Base-by-base conservation (phyloP, 2,329 filamentous ascomycete species). In the Claviceps pusilla region DNA sequence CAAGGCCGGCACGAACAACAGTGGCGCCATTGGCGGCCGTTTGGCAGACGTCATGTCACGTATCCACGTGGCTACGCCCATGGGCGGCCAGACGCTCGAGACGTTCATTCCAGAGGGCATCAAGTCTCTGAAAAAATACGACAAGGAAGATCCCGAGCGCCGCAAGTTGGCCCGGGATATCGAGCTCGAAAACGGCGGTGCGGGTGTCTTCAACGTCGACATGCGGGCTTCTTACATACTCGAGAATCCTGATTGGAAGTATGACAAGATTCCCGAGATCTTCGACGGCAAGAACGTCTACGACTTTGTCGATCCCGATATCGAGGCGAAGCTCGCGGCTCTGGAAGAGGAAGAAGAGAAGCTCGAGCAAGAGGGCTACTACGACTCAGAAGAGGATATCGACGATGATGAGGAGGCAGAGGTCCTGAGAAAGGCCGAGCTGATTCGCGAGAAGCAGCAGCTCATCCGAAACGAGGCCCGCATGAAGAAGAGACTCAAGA, bases 401-500 rank as follows among this genome's bases (percentile, higher is more conserved):
- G 89, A 93, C 63, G 90, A 95, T 66, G 88, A 84, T 24, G 89
- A 95, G 58, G 88, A 94, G 63, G 87, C 86, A 47, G 89, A 96
- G 59, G 82, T 91, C 61, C 77, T 88, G 63, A 84, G 87, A 76
- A 96, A 97, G 77, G 94, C 93, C 51, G 87, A 95, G 59, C 75
- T 95, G 57, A 98, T 98, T 71, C 86, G 91, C 58, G 90, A 96
- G 76, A 96, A 97, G 82, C 84, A 89, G 62, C 80, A 84, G 59
- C 77, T 96, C 58, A 93, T 97, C 72, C 83, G 87, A 67, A 97
- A 97, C 72, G 93, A 95, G 64, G 87, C 89, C 59, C 87, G 87
- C 73, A 89, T 95, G 84, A 87, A 89, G 73, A 97, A 95, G 77
- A 86, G 85, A 46, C 82, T 98, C 68, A 97, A 98, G 84, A 98